phyloP scores from a whole-genome alignment of 805 yeast genomes.

The Torulaspora indica region DNA sequence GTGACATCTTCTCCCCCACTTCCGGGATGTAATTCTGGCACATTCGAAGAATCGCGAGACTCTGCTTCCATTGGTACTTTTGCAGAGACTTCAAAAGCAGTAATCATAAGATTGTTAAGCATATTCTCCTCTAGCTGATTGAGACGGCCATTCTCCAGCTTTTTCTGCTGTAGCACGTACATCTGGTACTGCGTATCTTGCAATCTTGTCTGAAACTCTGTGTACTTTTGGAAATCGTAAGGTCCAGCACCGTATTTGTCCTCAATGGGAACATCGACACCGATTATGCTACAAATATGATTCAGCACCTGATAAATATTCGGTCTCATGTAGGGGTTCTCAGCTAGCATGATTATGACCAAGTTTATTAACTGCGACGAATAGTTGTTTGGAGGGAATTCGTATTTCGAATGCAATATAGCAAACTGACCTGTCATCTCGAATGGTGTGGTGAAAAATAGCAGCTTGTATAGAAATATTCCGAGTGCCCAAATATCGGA shows the following conservation, averaged over 20 bases:
- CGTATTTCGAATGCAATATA: slow-evolving; percentile 75
- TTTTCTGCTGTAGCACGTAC: slow-evolving; percentile 28
- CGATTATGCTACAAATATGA: slow-evolving; percentile 58
- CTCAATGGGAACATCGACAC: slow-evolving; percentile 47
- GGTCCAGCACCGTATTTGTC: slow-evolving; percentile 46
- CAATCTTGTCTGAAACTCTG: slow-evolving; percentile 42
- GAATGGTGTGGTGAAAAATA: slow-evolving; percentile 93
- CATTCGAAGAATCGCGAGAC: slow-evolving; percentile 3
- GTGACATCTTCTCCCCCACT: neutral
- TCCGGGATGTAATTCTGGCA: neutral
- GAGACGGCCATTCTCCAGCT: slow-evolving; percentile 15
- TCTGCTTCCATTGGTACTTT: slow-evolving; percentile 27
- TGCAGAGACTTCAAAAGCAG: slow-evolving; percentile 31
- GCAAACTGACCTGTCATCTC: slow-evolving; percentile 81
- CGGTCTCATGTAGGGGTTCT: slow-evolving; percentile 78
- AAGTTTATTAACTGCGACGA: slow-evolving; percentile 69
- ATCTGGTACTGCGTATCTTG: slow-evolving; percentile 30
- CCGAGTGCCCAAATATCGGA: slow-evolving; percentile 98
- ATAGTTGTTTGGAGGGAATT: slow-evolving; percentile 70
- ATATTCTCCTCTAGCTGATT: slow-evolving; percentile 13
- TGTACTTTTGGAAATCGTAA: slow-evolving; percentile 53
- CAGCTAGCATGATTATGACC: slow-evolving; percentile 74
- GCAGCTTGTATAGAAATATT: slow-evolving; percentile 79
- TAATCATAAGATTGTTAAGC: slow-evolving; percentile 26
- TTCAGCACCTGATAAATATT: slow-evolving; percentile 74